Percentiles rank a stretch among this genome's conserved stretches.
These are phyloP conservation scores for Solanum pinnatisectum DNA, from an alignment of 257 asterid species.

Conservation along the genomic window DNA sequence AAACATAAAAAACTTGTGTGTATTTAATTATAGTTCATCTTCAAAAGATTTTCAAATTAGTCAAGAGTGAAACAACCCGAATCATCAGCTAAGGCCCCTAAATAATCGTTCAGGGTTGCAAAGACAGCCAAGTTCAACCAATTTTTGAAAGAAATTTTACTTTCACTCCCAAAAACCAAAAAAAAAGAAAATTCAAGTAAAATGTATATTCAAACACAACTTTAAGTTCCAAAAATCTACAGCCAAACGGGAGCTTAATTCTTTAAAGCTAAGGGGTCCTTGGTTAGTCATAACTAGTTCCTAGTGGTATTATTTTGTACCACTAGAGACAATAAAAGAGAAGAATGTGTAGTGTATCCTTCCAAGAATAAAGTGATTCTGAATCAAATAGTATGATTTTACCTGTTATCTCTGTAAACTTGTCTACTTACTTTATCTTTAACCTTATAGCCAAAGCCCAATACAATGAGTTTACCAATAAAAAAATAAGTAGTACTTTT, in stretches of 20 bases:
- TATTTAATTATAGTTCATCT: background rate
- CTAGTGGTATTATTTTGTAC: background rate
- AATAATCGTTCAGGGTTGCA: no score
- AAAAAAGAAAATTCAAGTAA: fast-evolving
- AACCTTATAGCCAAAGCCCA: background rate
- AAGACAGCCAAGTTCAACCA: background rate
- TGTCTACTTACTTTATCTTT: conserved; percentile 20
- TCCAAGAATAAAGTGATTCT: conserved; percentile 2
- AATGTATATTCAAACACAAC: background rate
- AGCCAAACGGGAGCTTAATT: fast-evolving
- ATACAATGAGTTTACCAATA: conserved; percentile 25
- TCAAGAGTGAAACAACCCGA: background rate
- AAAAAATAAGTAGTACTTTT: conserved; percentile 23
- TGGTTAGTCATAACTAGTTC: background rate
- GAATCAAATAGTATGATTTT: conserved; percentile 1
- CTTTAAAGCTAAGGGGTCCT: background rate
- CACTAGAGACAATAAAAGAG: background rate
- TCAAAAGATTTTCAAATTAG: background rate
- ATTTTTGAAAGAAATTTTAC: fast-evolving
- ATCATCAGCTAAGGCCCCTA: background rate
- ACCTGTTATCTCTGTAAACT: conserved; percentile 19
- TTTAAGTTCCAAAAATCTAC: background rate
- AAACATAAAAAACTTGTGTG: background rate
- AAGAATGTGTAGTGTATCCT: conserved; percentile 14
- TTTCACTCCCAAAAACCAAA: background rate